Evolutionary conservation across 2,329 filamentous ascomycete species (phyloP), one percentile per base, ranked within the genome.

Genomic region (Raffaelea albimanens): DNA sequence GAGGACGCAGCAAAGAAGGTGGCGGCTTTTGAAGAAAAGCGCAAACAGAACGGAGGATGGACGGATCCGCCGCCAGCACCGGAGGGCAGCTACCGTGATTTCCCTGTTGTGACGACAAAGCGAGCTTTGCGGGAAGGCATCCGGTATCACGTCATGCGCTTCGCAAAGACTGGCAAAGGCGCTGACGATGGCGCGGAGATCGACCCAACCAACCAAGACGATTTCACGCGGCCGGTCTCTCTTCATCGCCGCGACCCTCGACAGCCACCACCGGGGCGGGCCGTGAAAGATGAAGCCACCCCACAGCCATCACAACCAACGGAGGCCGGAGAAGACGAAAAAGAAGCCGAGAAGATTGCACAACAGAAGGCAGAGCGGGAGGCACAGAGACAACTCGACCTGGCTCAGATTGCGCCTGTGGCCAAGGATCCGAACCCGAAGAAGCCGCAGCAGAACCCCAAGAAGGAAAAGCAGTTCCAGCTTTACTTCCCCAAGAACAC

Each of bases 401-500:
- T 91, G 59, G 90, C 93, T 31, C 88, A 95, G 65, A 97, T 98
- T 59, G 93, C 93, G 0, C 93, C 93, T 0, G 84, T 87, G 1
- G 73, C 78, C 22, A 84, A 82, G 50, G 77, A 78, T 10, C 58
- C 66, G 10, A 67, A 68, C 43, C 65, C 69, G 3, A 76, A 76
- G 56, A 52, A 52, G 48, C 44, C 50, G 14, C 18, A 13, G 5
- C 66, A 66, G 41, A 48, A 65, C 63, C 84, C 85, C 61, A 82
- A 85, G 62, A 78, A 83, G 52, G 91, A 95, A 65, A 95, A 65
- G 43, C 61, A 83, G 1, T 85, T 88, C 53, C 87, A 89, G 57
- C 85, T 95, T 20, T 89, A 87, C 59, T 82, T 87, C 55, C 79
- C 85, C n/a, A 86, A 94, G 49, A 76, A 77, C 47, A 75, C 76